Evolutionary conservation across 2,329 filamentous ascomycete genomes (phyloP), one percentile per base, ranked within the genome.

Genomic region (Podosphaera fusca): DNA sequence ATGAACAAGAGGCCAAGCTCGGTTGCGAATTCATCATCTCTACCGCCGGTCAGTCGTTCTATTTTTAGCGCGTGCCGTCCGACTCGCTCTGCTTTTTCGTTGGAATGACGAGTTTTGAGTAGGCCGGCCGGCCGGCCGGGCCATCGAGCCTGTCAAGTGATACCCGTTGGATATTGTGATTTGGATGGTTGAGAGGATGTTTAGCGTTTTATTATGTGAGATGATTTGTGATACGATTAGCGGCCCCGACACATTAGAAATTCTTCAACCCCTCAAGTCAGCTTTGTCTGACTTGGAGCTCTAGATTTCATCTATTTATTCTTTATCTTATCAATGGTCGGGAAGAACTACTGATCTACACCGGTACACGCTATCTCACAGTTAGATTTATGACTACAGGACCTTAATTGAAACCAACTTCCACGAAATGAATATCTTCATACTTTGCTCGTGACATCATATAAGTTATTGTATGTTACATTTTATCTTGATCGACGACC

Each of bases 11-110:
- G 31, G 60, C 58, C 12, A 55, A 76, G 51, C 69, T 95, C 53
- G 90, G 89, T 0, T 94, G 87, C 67, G 79, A 85, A 62, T 95
- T 94, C 69, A 71, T 84, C 38, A 74, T 94, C 52, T 83, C 85
- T 10, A 72, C 74, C 62, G 72, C 76, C 55, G 86, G 86, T 2
- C 78, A 84, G 68, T 69, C 68, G n/a, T 68, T 75, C 46, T 74
- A 65, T 58, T 62, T 66, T 9, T 65, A 62, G 47, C 30, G 45
- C n/a, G 38, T 38, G 35, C 35, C 5, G 6, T 38, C 35, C 35
- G 10, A 10, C 21, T 21, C 21, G 35, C 35, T 38, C 35, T 5
- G 35, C 5, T 38, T 38, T 42, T 12, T 8, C 38, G 5, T 14
- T 4, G 9, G n/a, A 8, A 14, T 12, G 38, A 5, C 10, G 6